Conservation (phyloP, 106 monocot genomes). For the Dendrobium nobile region DNA sequence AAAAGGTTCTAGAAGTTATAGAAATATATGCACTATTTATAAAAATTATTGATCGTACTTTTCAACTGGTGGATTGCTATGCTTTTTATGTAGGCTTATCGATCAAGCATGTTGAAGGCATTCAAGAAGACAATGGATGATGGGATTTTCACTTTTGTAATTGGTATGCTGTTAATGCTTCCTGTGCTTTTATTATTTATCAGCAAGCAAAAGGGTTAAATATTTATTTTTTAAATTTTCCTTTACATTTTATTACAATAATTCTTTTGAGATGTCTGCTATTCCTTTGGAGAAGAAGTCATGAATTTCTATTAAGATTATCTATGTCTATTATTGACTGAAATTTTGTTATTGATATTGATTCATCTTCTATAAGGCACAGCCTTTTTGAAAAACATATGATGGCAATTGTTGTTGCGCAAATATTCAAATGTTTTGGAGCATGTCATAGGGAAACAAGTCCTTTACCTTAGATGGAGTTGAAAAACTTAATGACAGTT, state of each 20-base stretch:
- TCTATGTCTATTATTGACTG: not conserved
- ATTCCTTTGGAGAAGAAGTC: not conserved
- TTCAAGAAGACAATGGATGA: conserved; percentile 98
- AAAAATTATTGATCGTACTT: not conserved
- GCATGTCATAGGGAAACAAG: not conserved
- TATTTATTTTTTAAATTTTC: not conserved
- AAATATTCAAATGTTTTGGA: too few species aligned
- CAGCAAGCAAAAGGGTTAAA: conserved; percentile 1
- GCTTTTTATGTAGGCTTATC: conserved; percentile 50
- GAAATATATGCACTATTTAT: not conserved
- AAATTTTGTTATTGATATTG: not conserved
- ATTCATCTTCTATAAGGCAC: not conserved
- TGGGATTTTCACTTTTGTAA: conserved; percentile 80
- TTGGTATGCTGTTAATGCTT: conserved; percentile 57
- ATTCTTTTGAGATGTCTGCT: conserved; percentile 1
- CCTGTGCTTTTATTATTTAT: not conserved
- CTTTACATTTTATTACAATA: not conserved
- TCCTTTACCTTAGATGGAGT: not conserved
- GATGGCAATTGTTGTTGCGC: too few species aligned
- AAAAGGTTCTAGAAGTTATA: not conserved
- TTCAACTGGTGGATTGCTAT: not conserved
- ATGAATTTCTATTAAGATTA: too few species aligned
- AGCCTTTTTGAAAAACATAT: not conserved
- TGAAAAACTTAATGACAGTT: conserved; percentile 1
- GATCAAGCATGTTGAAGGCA: conserved; percentile 91